Evolutionary conservation across 345 rosid species (phyloP).

Genomic region (Bruguiera gymnorhiza): DNA sequence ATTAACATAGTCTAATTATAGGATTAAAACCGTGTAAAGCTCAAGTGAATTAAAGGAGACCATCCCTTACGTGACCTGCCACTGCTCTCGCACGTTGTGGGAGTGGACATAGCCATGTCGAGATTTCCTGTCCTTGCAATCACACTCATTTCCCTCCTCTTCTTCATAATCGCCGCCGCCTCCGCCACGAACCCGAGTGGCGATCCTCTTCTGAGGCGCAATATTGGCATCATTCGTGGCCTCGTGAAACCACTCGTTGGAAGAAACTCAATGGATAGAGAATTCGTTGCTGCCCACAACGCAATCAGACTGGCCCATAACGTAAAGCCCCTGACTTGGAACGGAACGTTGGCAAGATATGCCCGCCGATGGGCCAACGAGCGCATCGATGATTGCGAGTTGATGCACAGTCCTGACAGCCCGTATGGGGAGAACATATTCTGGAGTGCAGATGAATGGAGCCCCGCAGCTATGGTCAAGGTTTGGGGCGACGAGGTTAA

Average conservation of each 20-base stretch:
- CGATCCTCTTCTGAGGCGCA: not conserved
- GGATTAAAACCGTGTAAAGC: too few relatives aligned
- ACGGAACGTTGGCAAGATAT: conserved; percentile 34
- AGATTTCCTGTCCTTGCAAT: not conserved
- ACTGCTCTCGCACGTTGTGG: too few relatives aligned
- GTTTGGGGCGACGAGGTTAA: conserved; percentile 40
- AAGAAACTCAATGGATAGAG: not conserved
- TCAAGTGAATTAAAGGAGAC: too few relatives aligned
- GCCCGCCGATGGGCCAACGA: conserved; percentile 38
- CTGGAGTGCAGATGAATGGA: conserved; percentile 38
- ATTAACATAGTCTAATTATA: too few relatives aligned
- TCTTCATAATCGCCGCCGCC: not conserved
- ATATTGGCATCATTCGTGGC: not conserved
- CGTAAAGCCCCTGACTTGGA: conserved; percentile 35
- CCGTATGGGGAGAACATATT: conserved; percentile 59
- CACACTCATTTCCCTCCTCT: not conserved
- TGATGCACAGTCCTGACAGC: conserved; percentile 35
- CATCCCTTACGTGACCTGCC: too few relatives aligned
- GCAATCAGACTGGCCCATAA: conserved; percentile 25
- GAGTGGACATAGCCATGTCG: not conserved
- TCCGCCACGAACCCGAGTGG: not conserved
- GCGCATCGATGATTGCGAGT: conserved; percentile 35
- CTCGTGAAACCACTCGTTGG: too few relatives aligned
- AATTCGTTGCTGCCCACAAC: conserved; percentile 41
- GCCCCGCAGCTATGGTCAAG: conserved; percentile 26